Conservation (phyloP, 1,139 yeast species). For the Yamadazyma songkhlaensis region DNA sequence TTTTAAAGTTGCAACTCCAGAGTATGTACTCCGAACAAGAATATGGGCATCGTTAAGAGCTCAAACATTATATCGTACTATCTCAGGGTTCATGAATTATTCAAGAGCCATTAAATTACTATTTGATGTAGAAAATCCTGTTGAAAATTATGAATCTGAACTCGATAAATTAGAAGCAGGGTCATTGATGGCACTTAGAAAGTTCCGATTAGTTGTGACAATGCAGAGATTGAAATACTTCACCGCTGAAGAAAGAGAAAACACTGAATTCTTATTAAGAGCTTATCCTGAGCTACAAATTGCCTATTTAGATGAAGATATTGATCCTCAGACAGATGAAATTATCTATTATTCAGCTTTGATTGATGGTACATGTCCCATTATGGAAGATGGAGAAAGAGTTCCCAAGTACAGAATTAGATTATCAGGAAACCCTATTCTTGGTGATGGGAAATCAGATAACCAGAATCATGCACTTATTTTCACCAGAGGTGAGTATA, state of each 20-base stretch:
- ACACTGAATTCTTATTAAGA: constrained; percentile 33
- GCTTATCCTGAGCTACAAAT: constrained; percentile 49
- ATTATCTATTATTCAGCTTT: constrained; percentile 30
- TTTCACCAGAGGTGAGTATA: constrained; percentile 52
- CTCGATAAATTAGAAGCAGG: constrained; percentile 35
- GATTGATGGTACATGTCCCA: constrained; percentile 46
- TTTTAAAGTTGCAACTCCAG: constrained; percentile 53
- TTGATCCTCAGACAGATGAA: constrained; percentile 23
- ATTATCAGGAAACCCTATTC: constrained; percentile 52
- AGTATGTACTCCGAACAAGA: constrained; percentile 49
- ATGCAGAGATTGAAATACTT: constrained; percentile 42
- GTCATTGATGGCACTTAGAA: constrained; percentile 38
- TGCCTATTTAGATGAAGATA: constrained; percentile 38
- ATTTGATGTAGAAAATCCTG: constrained; percentile 41
- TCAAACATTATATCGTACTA: constrained; percentile 53
- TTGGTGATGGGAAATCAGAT: constrained; percentile 59
- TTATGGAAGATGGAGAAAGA: constrained; percentile 31
- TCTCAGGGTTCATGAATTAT: constrained; percentile 58
- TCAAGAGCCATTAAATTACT: constrained; percentile 49
- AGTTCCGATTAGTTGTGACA: constrained; percentile 45
- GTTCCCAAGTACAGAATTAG: constrained; percentile 43
- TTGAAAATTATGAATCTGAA: constrained; percentile 21
- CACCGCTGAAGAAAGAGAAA: constrained; percentile 33
- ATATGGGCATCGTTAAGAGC: constrained; percentile 59
- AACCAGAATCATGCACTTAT: constrained; percentile 52